Percentiles rank a stretch among this genome's conserved stretches.
phyloP scores from a whole-genome alignment of 1,284 basidiomycete genomes.

The Tilletiopsis washingtonensis region DNA sequence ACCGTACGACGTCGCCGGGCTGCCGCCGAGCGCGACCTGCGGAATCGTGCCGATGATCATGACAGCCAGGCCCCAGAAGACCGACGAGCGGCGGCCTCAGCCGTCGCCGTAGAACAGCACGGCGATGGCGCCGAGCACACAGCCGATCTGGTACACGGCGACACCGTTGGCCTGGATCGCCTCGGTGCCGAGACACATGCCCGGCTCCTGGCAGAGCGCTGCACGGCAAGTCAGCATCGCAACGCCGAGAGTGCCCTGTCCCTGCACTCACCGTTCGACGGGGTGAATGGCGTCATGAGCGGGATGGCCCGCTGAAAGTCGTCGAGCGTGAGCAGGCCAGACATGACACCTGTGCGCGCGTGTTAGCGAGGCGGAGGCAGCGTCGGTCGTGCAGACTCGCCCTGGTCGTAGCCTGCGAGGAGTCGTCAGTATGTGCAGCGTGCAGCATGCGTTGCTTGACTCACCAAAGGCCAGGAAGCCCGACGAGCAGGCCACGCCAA shows the following conservation, averaged over 20 bases:
- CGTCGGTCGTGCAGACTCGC: neutral
- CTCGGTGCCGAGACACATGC: neutral
- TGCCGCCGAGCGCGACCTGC: conserved; percentile 1
- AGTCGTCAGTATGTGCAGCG: no score
- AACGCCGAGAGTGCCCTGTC: no score
- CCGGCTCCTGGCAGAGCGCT: neutral
- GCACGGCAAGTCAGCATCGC: no score
- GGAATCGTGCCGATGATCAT: conserved; percentile 3
- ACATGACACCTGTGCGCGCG: neutral
- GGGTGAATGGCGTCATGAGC: neutral
- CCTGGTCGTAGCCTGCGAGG: neutral
- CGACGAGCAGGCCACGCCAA: neutral
- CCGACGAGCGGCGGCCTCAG: conserved; percentile 14
- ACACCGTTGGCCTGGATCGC: conserved; percentile 4
- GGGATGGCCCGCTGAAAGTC: conserved; percentile 1
- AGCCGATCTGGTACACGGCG: conserved; percentile 22
- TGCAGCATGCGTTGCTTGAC: no score
- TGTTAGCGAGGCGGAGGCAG: neutral
- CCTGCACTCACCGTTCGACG: no score
- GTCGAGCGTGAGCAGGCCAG: neutral
- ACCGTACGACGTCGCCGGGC: neutral
- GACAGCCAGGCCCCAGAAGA: neutral
- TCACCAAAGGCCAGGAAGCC: neutral
- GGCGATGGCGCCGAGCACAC: conserved; percentile 18
- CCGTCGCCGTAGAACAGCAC: conserved; percentile 18